Conservation (phyloP, 441 rosid species). For the Syzygium malaccense region DNA sequence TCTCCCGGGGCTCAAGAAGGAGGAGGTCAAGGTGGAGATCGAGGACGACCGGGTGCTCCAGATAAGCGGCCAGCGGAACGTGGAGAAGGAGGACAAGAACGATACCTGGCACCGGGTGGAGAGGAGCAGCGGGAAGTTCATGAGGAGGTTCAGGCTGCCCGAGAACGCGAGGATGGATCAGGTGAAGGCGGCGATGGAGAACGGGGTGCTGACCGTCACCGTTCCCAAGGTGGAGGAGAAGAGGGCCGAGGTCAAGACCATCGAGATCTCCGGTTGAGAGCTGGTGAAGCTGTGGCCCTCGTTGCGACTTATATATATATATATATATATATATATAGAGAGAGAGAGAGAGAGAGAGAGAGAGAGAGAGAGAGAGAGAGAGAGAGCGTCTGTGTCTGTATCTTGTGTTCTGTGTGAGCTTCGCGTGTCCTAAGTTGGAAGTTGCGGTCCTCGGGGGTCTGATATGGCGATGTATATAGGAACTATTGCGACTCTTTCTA, state of each 20-base stretch:
- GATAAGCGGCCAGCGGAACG: conserved; percentile 43
- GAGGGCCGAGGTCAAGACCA: conserved; percentile 28
- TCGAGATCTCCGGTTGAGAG: conserved; percentile 26
- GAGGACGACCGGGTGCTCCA: conserved; percentile 39
- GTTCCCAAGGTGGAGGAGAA: conserved; percentile 26
- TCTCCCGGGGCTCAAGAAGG: conserved; percentile 34
- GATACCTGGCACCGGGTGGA: conserved; percentile 40
- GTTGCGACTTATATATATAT: neutral
- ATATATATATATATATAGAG: neutral
- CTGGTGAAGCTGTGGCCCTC: neutral
- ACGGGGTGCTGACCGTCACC: conserved; percentile 38
- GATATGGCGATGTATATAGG: neutral
- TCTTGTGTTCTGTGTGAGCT: neutral
- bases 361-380: no score
- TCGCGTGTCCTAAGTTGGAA: neutral
- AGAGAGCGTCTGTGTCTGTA: neutral
- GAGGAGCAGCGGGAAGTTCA: conserved; percentile 31
- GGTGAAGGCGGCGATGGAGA: conserved; percentile 36
- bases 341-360: neutral
- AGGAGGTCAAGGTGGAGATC: conserved; percentile 37
- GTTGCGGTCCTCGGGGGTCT: neutral
- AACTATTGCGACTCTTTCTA: neutral
- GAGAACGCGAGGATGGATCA: conserved; percentile 35
- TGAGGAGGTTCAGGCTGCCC: conserved; percentile 35
- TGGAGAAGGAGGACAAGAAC: conserved; percentile 38